Percentiles rank a stretch among this genome's conserved stretches.
These are phyloP conservation scores for Candida incommunis DNA, from an alignment of 805 yeast genomes.

Conservation along the genomic window DNA sequence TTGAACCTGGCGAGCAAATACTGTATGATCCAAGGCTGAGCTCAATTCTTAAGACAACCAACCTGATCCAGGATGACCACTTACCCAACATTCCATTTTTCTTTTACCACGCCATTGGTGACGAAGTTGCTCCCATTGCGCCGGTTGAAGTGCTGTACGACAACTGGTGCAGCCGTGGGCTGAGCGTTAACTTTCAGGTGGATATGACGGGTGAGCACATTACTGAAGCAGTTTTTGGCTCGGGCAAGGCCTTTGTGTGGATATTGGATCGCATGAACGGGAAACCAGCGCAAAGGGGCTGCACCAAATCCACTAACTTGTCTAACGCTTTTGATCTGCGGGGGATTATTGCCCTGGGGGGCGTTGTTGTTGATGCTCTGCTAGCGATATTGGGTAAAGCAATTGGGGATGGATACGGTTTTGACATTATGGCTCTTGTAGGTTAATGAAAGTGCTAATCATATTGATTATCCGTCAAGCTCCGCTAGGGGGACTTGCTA, in stretches of 20 bases:
- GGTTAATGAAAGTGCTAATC: no score
- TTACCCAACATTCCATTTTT: constrained; percentile 13
- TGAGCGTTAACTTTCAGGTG: constrained; percentile 9
- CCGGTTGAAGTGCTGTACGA: constrained; percentile 9
- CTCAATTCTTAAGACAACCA: constrained; percentile 6
- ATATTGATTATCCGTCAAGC: no score
- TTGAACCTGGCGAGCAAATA: constrained; percentile 9
- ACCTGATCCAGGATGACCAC: constrained; percentile 11
- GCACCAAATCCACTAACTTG: neutral
- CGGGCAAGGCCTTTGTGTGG: constrained; percentile 6
- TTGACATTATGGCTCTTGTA: neutral
- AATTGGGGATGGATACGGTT: neutral
- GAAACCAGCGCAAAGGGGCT: neutral
- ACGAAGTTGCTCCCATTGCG: constrained; percentile 10
- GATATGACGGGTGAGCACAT: constrained; percentile 6
- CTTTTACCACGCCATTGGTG: constrained; percentile 16
- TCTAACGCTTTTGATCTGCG: neutral
- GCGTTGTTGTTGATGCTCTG: neutral
- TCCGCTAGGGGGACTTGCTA: no score
- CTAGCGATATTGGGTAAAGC: neutral
- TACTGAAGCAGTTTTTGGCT: constrained; percentile 4
- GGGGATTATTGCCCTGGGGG: neutral
- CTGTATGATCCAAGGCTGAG: constrained; percentile 5
- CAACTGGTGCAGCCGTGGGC: constrained; percentile 14
- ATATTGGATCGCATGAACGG: neutral